These are phyloP conservation scores for Wolfiporia cocos DNA, from an alignment of 1,284 basidiomycete species.

Conservation along the genomic window DNA sequence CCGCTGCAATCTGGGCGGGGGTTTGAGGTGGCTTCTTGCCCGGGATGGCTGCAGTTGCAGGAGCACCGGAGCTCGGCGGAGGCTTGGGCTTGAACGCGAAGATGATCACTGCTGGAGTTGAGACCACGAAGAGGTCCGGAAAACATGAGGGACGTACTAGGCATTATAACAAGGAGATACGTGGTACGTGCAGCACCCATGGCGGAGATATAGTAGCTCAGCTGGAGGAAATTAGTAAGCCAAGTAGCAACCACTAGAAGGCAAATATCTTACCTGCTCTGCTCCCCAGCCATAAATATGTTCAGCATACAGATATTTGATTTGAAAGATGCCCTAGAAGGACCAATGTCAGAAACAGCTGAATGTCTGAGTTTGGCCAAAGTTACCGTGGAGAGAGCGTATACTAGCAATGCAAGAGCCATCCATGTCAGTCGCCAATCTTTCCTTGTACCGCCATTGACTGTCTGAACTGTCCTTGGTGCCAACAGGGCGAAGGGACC, in stretches of 20 bases:
- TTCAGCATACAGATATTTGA: constrained; percentile 58
- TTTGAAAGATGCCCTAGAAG: constrained; percentile 44
- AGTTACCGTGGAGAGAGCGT: constrained; percentile 42
- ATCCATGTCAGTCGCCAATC: constrained; percentile 58
- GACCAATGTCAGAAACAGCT: constrained; percentile 3
- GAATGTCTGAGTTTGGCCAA: background rate
- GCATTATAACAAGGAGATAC: constrained; percentile 49
- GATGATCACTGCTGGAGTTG: constrained; percentile 44
- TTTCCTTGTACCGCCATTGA: constrained; percentile 28
- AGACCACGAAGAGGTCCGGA: background rate
- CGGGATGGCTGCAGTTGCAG: constrained; percentile 8
- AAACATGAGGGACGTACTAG: constrained; percentile 32
- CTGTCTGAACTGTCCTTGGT: constrained; percentile 35
- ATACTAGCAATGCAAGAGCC: constrained; percentile 39
- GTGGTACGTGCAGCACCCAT: constrained; percentile 44
- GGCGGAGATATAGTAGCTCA: constrained; percentile 60
- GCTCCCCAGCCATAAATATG: constrained; percentile 53
- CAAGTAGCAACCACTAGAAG: background rate
- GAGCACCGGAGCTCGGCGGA: constrained; percentile 7
- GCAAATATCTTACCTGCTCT: constrained; percentile 32
- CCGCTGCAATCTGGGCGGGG: constrained; percentile 44
- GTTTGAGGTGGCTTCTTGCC: constrained; percentile 35
- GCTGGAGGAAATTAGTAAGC: constrained; percentile 21
- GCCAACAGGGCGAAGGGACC: constrained; percentile 50
- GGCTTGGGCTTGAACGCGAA: constrained; percentile 38